phyloP scores from a whole-genome alignment of 345 rosid genomes.

The Citrus reticulata region DNA sequence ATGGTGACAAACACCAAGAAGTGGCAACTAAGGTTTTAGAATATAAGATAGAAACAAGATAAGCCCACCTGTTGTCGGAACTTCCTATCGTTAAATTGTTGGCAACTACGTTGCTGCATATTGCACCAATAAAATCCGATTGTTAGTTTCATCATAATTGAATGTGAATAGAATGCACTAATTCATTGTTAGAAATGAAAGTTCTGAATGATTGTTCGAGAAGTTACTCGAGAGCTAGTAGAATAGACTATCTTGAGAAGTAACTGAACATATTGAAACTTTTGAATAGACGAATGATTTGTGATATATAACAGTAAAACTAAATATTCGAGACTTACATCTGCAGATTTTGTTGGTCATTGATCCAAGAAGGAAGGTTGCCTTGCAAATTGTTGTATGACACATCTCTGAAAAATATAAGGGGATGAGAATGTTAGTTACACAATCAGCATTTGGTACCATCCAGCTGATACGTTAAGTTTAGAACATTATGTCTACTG shows the following conservation, averaged over 20 bases:
- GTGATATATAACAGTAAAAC: background rate
- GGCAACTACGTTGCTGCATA: slow-evolving; percentile 70
- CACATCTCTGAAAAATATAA: slow-evolving; percentile 55
- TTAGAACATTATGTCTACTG: too few relatives aligned
- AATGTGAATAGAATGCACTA: too few relatives aligned
- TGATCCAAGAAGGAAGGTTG: slow-evolving; percentile 68
- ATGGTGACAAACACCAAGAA: background rate
- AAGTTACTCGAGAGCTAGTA: background rate
- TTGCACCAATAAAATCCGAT: background rate
- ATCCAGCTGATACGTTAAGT: too few relatives aligned
- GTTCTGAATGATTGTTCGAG: background rate
- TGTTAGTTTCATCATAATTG: slow-evolving; percentile 12
- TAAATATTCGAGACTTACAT: slow-evolving; percentile 36
- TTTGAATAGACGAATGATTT: background rate
- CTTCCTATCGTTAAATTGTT: slow-evolving; percentile 54
- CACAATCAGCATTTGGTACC: background rate
- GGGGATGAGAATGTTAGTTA: background rate
- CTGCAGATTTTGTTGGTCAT: slow-evolving; percentile 23
- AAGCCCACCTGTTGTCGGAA: slow-evolving; percentile 41
- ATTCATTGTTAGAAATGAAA: background rate
- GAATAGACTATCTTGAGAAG: background rate
- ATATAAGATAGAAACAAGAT: background rate
- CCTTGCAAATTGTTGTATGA: slow-evolving; percentile 71
- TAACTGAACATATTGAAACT: too few relatives aligned
- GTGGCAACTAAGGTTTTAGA: background rate